A percentile compares a stretch with the other conserved stretches of the same genome.
These are phyloP conservation scores for Pseudodiploospora longispora DNA, from an alignment of 2,329 filamentous ascomycete genomes.

Conservation along the genomic window DNA sequence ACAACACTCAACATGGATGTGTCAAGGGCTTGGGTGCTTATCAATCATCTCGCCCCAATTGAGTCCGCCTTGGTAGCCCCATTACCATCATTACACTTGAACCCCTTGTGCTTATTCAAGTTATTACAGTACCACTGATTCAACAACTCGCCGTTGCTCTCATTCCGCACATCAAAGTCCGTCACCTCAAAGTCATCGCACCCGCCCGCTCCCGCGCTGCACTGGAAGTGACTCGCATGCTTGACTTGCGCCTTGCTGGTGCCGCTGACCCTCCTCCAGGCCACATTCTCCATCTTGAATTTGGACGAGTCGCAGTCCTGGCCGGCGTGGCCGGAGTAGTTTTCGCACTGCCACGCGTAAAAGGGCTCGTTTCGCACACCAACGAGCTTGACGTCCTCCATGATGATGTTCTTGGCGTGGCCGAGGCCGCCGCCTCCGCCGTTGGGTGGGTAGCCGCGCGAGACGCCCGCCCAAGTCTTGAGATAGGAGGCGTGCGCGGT, in stretches of 20 bases:
- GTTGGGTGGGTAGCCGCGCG: conserved; percentile 45
- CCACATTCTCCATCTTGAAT: conserved; percentile 22
- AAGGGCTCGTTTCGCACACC: conserved; percentile 21
- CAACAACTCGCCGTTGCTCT: conserved; percentile 10
- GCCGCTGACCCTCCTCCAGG: conserved; percentile 20
- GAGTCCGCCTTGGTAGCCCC: too few relatives aligned
- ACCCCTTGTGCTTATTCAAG: conserved; percentile 15
- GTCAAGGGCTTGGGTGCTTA: too few relatives aligned
- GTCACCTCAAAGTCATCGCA: conserved; percentile 21
- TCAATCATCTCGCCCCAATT: not conserved
- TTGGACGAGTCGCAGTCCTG: conserved; percentile 26
- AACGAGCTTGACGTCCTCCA: conserved; percentile 23
- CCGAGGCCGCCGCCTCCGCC: conserved; percentile 50
- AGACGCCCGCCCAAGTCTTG: conserved; percentile 51
- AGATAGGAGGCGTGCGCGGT: conserved; percentile 43
- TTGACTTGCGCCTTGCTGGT: conserved; percentile 18
- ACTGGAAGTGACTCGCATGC: conserved; percentile 21
- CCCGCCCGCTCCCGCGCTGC: conserved; percentile 22
- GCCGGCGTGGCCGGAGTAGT: conserved; percentile 24
- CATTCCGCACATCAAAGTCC: conserved; percentile 15
- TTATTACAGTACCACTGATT: conserved; percentile 21
- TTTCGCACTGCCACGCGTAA: conserved; percentile 28
- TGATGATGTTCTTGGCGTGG: conserved; percentile 22
- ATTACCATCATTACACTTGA: conserved; percentile 12
- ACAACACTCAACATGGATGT: too few relatives aligned